These are phyloP conservation scores for Yarrowia divulgata DNA, from an alignment of 805 yeast genomes.

Conservation along the genomic window DNA sequence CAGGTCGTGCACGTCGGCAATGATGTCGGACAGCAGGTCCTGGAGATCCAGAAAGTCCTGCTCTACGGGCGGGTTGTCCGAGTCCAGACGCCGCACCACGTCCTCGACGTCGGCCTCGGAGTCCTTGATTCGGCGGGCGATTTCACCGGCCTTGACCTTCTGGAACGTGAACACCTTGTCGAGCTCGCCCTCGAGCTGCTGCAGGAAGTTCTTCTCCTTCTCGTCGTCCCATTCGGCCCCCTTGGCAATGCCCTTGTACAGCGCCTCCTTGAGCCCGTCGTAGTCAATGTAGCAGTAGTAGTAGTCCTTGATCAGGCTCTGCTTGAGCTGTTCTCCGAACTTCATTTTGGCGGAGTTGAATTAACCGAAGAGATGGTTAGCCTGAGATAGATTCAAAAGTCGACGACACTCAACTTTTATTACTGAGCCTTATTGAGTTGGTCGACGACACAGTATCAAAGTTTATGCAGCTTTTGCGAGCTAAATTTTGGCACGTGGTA, in stretches of 20 bases:
- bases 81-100: slow-evolving; percentile 64
- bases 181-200: slow-evolving; percentile 76
- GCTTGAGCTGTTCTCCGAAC: slow-evolving; percentile 92
- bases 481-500: slow-evolving; percentile 19
- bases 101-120: slow-evolving; percentile 74
- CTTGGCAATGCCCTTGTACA: slow-evolving; percentile 69
- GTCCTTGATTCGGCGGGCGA: slow-evolving; percentile 82
- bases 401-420: slow-evolving; percentile 14
- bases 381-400: not conserved
- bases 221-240: slow-evolving; percentile 74
- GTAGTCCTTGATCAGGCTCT: slow-evolving; percentile 88
- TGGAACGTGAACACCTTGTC: slow-evolving; percentile 94
- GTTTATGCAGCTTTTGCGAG: slow-evolving; percentile 11
- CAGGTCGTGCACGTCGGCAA: slow-evolving; percentile 96
- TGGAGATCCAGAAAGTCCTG: slow-evolving; percentile 76
- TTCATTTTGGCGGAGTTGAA: slow-evolving; percentile 62
- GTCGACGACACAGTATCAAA: slow-evolving; percentile 32
- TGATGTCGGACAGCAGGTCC: slow-evolving; percentile 80
- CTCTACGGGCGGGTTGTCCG: slow-evolving; percentile 55
- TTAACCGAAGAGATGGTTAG: not conserved
- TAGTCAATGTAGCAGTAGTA: slow-evolving; percentile 89
- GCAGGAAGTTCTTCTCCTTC: slow-evolving; percentile 82
- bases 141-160: slow-evolving; percentile 84
- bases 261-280: slow-evolving; percentile 84
- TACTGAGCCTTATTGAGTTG: slow-evolving; percentile 13